phyloP scores from a whole-genome alignment of 2,329 filamentous ascomycete species.

The Aspergillus fijiensis region DNA sequence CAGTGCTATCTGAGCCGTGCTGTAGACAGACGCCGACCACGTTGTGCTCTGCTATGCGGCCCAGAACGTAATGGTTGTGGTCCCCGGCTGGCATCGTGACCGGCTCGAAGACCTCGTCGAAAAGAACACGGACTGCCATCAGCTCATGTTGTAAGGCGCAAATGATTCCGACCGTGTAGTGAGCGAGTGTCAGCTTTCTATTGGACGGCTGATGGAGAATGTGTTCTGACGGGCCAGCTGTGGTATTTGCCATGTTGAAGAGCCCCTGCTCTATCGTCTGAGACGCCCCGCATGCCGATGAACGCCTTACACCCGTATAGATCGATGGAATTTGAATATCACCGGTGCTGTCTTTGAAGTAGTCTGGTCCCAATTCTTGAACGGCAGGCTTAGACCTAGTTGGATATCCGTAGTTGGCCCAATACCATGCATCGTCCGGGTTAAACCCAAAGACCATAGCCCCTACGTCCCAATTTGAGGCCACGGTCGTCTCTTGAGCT shows the following conservation, averaged over 20 bases:
- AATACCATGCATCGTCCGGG: conserved; percentile 16
- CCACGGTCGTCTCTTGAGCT: neutral
- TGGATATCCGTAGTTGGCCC: conserved; percentile 17
- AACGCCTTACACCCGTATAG: too few species aligned
- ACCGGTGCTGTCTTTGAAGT: too few species aligned
- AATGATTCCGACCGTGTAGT: conserved; percentile 31
- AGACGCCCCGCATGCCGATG: too few species aligned
- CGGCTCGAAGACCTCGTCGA: conserved; percentile 22
- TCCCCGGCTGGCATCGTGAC: conserved; percentile 11
- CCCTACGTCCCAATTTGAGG: neutral
- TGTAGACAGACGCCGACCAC: conserved; percentile 26
- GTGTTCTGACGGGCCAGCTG: too few species aligned
- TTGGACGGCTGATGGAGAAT: too few species aligned
- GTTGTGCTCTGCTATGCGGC: conserved; percentile 26
- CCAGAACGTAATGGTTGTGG: conserved; percentile 28
- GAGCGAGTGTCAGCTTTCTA: neutral
- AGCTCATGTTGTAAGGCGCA: conserved; percentile 29
- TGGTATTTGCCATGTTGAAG: too few species aligned
- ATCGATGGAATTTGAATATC: too few species aligned
- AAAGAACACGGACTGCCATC: conserved; percentile 25
- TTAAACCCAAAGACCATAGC: conserved; percentile 20
- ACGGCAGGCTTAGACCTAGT: neutral
- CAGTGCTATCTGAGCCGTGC: conserved; percentile 24
- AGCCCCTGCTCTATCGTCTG: too few species aligned
- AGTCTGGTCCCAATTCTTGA: too few species aligned